Evolutionary conservation across 805 yeast genomes (phyloP).

Genomic region (Ogataea allantospora): DNA sequence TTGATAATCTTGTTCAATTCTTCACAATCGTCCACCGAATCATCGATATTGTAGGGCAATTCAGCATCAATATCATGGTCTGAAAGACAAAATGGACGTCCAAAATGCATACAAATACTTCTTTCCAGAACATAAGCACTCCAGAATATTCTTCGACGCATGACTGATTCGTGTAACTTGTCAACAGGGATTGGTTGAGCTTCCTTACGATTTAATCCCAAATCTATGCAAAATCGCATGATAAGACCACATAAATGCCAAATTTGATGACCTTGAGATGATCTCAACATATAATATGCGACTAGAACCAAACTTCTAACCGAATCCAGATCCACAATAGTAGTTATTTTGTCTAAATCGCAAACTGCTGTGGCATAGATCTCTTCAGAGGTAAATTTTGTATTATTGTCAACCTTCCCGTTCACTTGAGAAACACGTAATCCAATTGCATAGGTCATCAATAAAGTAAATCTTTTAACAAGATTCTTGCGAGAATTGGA

Average conservation of each 20-base stretch:
- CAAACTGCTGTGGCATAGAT: constrained; percentile 17
- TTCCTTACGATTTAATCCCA: constrained; percentile 21
- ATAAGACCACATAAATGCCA: constrained; percentile 24
- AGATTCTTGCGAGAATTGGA: constrained; percentile 9
- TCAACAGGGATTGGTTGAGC: constrained; percentile 10
- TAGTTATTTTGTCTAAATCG: constrained; percentile 12
- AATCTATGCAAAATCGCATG: constrained; percentile 23
- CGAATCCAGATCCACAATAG: constrained; percentile 18
- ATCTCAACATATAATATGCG: constrained; percentile 19
- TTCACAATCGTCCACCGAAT: constrained; percentile 16
- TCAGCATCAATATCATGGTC: constrained; percentile 52
- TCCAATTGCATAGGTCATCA: constrained; percentile 24
- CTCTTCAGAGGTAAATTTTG: constrained; percentile 12
- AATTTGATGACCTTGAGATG: constrained; percentile 20
- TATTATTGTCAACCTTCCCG: constrained; percentile 3
- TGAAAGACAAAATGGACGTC: constrained; percentile 46
- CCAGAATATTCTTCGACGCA: constrained; percentile 42
- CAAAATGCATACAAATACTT: constrained; percentile 46
- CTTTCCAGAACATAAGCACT: constrained; percentile 48
- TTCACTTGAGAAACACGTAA: constrained; percentile 15
- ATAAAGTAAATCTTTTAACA: constrained; percentile 12
- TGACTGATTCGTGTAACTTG: constrained; percentile 16
- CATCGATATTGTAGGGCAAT: constrained; percentile 33
- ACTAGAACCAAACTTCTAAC: constrained; percentile 17
- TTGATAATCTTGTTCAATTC: constrained; percentile 21